Conservation (phyloP, 768 basidiomycete genomes). For the Lactarius hatsudake region DNA sequence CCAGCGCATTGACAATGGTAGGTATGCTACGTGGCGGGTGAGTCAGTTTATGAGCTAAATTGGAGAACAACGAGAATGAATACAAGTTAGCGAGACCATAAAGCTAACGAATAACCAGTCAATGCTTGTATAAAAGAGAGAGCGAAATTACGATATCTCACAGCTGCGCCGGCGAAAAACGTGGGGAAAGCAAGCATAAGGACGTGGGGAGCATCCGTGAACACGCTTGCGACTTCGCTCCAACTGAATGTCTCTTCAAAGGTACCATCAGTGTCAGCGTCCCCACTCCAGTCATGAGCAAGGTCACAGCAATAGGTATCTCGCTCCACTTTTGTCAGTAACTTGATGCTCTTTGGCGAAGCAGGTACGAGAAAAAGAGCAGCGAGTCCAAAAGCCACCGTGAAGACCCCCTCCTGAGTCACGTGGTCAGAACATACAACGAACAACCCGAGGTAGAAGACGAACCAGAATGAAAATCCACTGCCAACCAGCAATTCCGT, state of each 20-base stretch:
- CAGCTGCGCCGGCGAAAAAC: conserved; percentile 51
- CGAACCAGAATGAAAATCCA: conserved; percentile 63
- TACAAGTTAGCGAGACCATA: conserved; percentile 30
- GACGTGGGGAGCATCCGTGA: conserved; percentile 49
- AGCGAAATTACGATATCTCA: neutral
- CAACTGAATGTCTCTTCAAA: conserved; percentile 50
- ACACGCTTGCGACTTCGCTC: conserved; percentile 50
- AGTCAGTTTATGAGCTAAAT: neutral
- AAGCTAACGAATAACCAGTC: neutral
- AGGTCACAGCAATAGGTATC: conserved; percentile 37
- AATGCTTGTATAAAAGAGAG: neutral
- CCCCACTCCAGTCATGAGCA: conserved; percentile 29
- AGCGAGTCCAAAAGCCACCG: conserved; percentile 50
- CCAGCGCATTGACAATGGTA: conserved; percentile 32
- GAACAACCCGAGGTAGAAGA: neutral
- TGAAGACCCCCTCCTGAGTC: conserved; percentile 56
- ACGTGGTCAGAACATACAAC: neutral
- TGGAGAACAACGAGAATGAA: neutral
- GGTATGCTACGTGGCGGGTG: conserved; percentile 28
- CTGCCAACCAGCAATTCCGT: conserved; percentile 55
- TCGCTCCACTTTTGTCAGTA: conserved; percentile 51
- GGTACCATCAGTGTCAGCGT: conserved; percentile 40
- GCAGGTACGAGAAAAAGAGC: conserved; percentile 51
- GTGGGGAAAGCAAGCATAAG: conserved; percentile 48
- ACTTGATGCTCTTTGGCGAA: conserved; percentile 44